Evolutionary conservation across 371 early-diverging fungal species (phyloP).

Genomic region (Mucor sp.): DNA sequence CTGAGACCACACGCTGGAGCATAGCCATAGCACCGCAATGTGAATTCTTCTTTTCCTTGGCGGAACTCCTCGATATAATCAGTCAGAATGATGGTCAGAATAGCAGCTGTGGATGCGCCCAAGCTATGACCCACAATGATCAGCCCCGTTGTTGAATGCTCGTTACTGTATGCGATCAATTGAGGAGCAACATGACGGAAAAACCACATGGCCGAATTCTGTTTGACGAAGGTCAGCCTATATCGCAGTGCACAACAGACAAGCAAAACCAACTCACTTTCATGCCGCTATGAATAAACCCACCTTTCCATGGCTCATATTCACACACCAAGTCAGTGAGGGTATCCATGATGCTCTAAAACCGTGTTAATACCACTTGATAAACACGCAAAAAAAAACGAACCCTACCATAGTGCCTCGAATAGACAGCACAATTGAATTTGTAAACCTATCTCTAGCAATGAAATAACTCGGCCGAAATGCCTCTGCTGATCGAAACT

Average conservation of each 20-base stretch:
- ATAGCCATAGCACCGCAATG: slow-evolving; percentile 46
- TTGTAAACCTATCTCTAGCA: slow-evolving; percentile 67
- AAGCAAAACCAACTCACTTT: slow-evolving; percentile 32
- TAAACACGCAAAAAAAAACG: neutral
- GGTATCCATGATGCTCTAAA: slow-evolving; percentile 77
- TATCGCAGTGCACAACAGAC: neutral
- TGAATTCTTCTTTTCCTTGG: slow-evolving; percentile 37
- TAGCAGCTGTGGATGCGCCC: slow-evolving; percentile 80
- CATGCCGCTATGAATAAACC: slow-evolving; percentile 84
- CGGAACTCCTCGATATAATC: slow-evolving; percentile 63
- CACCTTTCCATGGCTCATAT: slow-evolving; percentile 86
- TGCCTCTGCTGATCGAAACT: slow-evolving; percentile 70
- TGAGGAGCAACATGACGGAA: slow-evolving; percentile 71
- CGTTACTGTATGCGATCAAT: slow-evolving; percentile 65
- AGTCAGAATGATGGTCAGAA: slow-evolving; percentile 77
- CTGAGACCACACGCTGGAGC: slow-evolving; percentile 53
- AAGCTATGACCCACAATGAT: slow-evolving; percentile 83
- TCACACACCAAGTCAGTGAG: slow-evolving; percentile 88
- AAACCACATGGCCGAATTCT: slow-evolving; percentile 78
- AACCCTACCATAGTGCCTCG: slow-evolving; percentile 75
- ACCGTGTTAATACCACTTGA: neutral
- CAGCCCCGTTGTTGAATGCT: slow-evolving; percentile 62
- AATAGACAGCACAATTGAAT: slow-evolving; percentile 76
- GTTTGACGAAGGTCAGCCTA: neutral
- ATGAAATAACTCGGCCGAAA: slow-evolving; percentile 84